These are phyloP conservation scores for Leishmania arabica DNA, from an alignment of 208 protist species.

Conservation along the genomic window DNA sequence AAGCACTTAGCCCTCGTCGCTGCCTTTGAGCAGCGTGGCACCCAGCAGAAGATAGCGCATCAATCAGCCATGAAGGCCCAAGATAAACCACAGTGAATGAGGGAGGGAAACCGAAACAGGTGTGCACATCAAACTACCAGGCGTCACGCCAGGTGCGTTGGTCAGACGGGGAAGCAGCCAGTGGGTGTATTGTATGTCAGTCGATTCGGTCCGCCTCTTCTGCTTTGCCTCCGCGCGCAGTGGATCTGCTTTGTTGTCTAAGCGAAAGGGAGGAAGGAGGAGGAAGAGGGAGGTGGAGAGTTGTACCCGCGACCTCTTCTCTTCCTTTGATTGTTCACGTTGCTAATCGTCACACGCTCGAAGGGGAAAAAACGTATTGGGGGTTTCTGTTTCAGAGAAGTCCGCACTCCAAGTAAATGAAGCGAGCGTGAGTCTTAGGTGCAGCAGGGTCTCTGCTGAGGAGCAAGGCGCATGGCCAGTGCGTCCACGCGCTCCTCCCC, in stretches of 20 bases:
- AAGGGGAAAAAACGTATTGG: neutral
- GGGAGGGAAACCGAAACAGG: neutral
- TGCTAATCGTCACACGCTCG: neutral
- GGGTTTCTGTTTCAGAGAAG: neutral
- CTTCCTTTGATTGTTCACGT: neutral
- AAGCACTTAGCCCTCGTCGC: conserved; percentile 49
- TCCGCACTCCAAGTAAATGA: neutral
- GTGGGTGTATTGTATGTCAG: neutral
- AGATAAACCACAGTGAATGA: conserved; percentile 3
- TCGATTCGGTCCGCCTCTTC: neutral
- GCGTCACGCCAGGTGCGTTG: neutral
- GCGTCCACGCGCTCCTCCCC: neutral
- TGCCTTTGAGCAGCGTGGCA: conserved; percentile 44
- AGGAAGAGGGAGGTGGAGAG: neutral
- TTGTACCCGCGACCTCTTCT: neutral
- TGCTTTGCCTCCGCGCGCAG: no score
- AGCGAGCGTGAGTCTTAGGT: neutral
- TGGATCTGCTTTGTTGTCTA: neutral
- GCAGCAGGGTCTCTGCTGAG: neutral
- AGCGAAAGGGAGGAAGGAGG: neutral
- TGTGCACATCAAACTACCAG: neutral
- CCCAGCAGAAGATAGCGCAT: conserved; percentile 31
- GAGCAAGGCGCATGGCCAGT: neutral
- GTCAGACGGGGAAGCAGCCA: neutral
- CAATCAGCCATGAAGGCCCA: conserved; percentile 16